Evolutionary conservation across 306 rosid species (phyloP).

Genomic region (Chamaecrista fasciculata): DNA sequence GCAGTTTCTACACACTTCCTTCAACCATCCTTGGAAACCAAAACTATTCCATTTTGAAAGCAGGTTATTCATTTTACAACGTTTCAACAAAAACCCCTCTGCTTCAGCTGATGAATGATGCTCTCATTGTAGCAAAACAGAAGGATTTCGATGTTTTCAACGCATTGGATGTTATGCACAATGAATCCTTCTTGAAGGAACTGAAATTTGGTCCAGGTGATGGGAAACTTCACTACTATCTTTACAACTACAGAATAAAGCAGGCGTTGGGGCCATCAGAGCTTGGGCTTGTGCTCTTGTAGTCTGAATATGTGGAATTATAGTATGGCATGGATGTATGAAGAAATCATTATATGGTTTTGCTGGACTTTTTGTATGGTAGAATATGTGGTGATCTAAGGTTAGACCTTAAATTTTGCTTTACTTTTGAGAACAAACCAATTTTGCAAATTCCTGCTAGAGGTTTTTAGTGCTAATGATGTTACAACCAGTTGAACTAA

Average conservation of each 20-base stretch:
- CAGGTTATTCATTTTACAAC: conserved; percentile 42
- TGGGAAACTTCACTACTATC: conserved; percentile 50
- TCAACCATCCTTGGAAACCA: conserved; percentile 43
- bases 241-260: conserved; percentile 40
- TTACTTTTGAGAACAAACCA: background rate
- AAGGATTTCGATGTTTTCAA: conserved; percentile 43
- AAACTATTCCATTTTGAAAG: conserved; percentile 38
- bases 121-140: conserved; percentile 41
- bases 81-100: conserved; percentile 38
- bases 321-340: background rate
- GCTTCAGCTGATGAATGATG: conserved; percentile 44
- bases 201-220: conserved; percentile 49
- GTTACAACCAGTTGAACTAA: background rate
- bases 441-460: background rate
- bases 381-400: background rate
- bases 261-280: conserved; percentile 33
- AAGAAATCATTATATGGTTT: background rate
- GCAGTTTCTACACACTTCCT: conserved; percentile 81
- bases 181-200: conserved; percentile 46
- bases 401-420: background rate
- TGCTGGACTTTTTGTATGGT: conserved; percentile 11
- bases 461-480: background rate
- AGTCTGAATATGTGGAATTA: conserved; percentile 2
- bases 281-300: conserved; percentile 50
- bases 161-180: conserved; percentile 45